Base-by-base conservation (phyloP, 371 early-diverging fungal species). In the Actinomortierella ambigua region DNA sequence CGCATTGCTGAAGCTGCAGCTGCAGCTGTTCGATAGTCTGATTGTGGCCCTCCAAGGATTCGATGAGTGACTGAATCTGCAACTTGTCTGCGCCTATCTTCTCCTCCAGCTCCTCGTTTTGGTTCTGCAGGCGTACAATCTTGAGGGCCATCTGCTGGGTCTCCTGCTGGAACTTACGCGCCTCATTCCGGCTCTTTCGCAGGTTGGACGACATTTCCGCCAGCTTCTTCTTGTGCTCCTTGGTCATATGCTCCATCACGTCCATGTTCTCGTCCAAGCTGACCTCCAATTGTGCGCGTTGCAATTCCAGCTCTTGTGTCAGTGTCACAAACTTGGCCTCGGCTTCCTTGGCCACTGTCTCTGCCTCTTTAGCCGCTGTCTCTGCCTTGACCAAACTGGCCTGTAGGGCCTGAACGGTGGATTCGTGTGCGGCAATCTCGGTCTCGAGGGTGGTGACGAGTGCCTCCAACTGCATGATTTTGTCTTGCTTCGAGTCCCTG, bases 221-320 rank as follows among this genome's bases (percentile, higher is more conserved):
- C 0, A 54, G 41, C n/a, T 28, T 42, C 28, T 64, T 52, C 29
- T 65, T 61, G 43, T 70, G 62, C 8, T 65, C 39, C 22, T 51
- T 57, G 23, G 64, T 61, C 50, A 70, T 17, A 41, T 55, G 59
- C 22, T 65, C 59, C 2, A 61, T 23, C 65, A 65, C 50, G 0
- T 57, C 51, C 17, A 51, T 29, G 5, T 44, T 44, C 7, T 48
- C 57, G 0, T 57, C 54, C 1, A 54, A 59, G 27, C 41, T 58
- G 17, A 18, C 42, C 18, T 60, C 56, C 28, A 60, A 15, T 7
- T 48, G 22, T 18, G 48, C 22, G 18, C 48, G 48, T 17, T 46
- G 46, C 4, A 46, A 5, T 18, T 46, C 46, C 8, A 46, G 4
- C 44, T 44, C 43, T 47, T 46, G 20, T 58, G 53, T 51, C 43